A percentile compares a stretch with the other conserved stretches of the same genome.
These are phyloP conservation scores for Dactylonectria macrodidyma DNA, from an alignment of 2,329 filamentous ascomycete genomes.

Conservation along the genomic window DNA sequence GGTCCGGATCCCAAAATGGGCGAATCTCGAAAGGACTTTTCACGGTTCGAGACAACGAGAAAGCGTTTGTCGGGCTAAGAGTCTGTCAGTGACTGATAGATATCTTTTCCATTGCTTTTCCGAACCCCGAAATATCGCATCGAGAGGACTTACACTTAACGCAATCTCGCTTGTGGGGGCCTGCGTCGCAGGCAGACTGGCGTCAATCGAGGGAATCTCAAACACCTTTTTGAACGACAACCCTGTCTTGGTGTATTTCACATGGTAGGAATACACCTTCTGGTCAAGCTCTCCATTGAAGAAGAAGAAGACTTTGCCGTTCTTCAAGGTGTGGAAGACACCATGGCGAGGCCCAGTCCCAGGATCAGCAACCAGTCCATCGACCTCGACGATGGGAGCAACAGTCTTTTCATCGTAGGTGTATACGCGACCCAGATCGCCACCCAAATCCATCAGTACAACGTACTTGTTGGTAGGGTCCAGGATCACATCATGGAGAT, in stretches of 20 bases:
- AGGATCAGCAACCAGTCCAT: conserved; percentile 25
- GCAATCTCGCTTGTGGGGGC: conserved; percentile 45
- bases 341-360: conserved; percentile 43
- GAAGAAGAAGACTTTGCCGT: conserved; percentile 43
- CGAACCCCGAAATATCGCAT: rapidly evolving
- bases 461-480: conserved; percentile 43
- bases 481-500: conserved; percentile 43
- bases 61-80: conserved; percentile 40
- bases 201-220: conserved; percentile 39
- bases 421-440: conserved; percentile 39
- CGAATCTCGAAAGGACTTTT: conserved; percentile 42
- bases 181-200: conserved; percentile 33
- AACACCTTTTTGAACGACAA: conserved; percentile 42
- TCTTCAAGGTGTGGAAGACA: conserved; percentile 39
- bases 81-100: neutral
- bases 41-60: conserved; percentile 42
- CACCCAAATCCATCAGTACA: conserved; percentile 42
- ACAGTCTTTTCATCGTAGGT: conserved; percentile 41
- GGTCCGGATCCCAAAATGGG: conserved; percentile 32
- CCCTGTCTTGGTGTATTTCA: conserved; percentile 33
- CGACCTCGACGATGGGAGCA: conserved; percentile 39
- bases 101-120: neutral
- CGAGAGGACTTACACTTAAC: conserved; percentile 37
- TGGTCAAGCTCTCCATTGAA: conserved; percentile 44
- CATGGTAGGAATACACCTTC: conserved; percentile 44